Base-by-base conservation (phyloP, 352 stramenopile species). In the Phytopythium kandeliae region DNA sequence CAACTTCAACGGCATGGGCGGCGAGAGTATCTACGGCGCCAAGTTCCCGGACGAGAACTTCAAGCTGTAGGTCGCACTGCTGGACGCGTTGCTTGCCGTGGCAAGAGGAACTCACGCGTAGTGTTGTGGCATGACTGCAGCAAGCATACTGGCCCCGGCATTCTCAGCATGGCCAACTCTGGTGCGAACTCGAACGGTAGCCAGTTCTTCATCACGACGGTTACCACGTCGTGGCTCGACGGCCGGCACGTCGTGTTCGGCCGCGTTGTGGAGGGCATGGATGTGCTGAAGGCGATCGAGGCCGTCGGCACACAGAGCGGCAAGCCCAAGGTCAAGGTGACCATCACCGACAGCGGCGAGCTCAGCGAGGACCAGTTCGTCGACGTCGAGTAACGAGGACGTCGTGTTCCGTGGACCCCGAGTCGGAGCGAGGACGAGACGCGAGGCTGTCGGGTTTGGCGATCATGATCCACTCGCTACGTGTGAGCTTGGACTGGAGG, bases 1-100 rank as follows among this genome's bases (percentile, higher is more conserved):
- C 47, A 71, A 70, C 56, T 78, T 80, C 56, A 95, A 95, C 62
- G 86, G 86, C 62, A 93, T 77, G 51, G 87, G 87, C 52, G 78
- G 83, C 43, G 85, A 97, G 55, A 96, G 75, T 59, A 98, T 99
- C 54, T 99, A 98, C 68, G 95, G 96, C 33, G 62, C 73, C 26
- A 95, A 89, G 48, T 99, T 99, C 67, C 57, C 76, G 6, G 97
- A 99, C 71, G 90, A 98, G 71, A 97, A 98, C 64, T 99, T 99
- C 54, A 57, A 76, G 38, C 79, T 98, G 26, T 86, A 11, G 22
- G 40, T 46, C n/a, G n/a, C n/a, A n/a, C n/a, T 33, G 4, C 0
- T 31, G 28, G 28, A 31, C 9, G 28, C 4, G 28, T 31, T n/a
- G n/a, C n/a, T n/a, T n/a, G n/a, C n/a, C n/a, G 28, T 31, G 28